Base-by-base conservation (phyloP, 2,329 filamentous ascomycete genomes). In the Aspergillus unguis region DNA sequence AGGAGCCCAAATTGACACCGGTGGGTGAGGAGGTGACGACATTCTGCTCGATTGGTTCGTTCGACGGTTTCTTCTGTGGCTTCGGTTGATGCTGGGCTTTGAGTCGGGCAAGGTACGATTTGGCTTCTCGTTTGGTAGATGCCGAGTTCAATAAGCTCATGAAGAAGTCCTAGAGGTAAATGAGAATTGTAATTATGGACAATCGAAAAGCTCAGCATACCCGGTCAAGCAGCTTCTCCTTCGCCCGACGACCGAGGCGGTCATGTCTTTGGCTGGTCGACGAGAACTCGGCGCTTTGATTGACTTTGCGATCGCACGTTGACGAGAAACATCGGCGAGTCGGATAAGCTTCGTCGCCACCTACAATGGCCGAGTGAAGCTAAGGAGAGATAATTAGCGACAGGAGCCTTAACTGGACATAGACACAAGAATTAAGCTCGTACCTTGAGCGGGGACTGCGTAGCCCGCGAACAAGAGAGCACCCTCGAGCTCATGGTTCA, bases 111-210 rank as follows among this genome's bases (percentile, higher is more conserved):
- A 99, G 80, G 67, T 96, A 99, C 35, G 89, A 85, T 71, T 88
- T 92, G 44, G 92, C 91, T 75, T 99, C 94, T 63, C 94, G 85
- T 72, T 92, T 95, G 0, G 92, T 96, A 5, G 92, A 88, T 8
- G 91, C 90, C 17, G 92, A 90, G 64, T 89, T 90, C 31, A 99
- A 78, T 3, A 97, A 83, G 11, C 90, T 92, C 31, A 95, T 80
- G 62, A 95, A 86, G 64, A 96, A 87, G 66, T 96, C 90, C 86
- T 91, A 59, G 6, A 10, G 9, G 23, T 33, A 36, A 38, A 55
- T 3, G 17, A 32, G 48, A 17, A 17, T 17, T 17, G 17, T 17
- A 17, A 17, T 17, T 17, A 17, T 17, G 17, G 17, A 7, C 17
- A 37, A 43, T 31, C 32, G 17, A 45, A 23, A n/a, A 8, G 6